These are phyloP conservation scores for Verticillium tricorpus DNA, from an alignment of 2,329 filamentous ascomycete species.

Conservation along the genomic window DNA sequence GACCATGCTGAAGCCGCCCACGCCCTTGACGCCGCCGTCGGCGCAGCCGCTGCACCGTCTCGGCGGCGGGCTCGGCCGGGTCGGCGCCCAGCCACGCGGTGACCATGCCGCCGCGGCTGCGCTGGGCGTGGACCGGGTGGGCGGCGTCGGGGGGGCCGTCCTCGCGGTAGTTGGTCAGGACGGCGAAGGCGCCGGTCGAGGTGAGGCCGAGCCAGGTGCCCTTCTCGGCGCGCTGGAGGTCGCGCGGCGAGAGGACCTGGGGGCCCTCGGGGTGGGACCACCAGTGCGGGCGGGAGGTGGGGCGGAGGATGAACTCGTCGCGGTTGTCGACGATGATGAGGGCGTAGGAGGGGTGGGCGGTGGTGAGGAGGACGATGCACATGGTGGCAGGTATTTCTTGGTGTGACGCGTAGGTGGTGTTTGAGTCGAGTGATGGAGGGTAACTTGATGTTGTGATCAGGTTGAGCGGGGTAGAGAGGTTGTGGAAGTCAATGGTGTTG, in stretches of 20 bases:
- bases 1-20: conserved; percentile 64
- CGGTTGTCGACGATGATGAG: conserved; percentile 75
- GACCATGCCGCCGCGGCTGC: conserved; percentile 60
- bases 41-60: conserved; percentile 47
- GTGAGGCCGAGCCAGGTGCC: conserved; percentile 65
- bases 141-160: conserved; percentile 40
- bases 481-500: background rate
- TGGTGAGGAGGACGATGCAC: conserved; percentile 76
- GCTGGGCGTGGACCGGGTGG: conserved; percentile 48
- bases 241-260: conserved; percentile 53
- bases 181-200: conserved; percentile 53
- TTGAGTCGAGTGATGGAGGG: background rate
- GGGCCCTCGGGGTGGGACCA: conserved; percentile 45
- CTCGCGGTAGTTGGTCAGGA: conserved; percentile 65
- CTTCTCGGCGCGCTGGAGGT: conserved; percentile 56
- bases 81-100: conserved; percentile 55
- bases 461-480: background rate
- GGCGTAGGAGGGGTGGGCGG: conserved; percentile 69
- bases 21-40: conserved; percentile 50
- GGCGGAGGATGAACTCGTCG: conserved; percentile 66
- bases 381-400: conserved; percentile 36
- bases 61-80: conserved; percentile 39
- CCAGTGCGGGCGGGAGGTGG: conserved; percentile 61
- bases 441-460: background rate
- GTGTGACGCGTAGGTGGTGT: background rate